A percentile compares a stretch with the other conserved stretches of the same genome.
These are phyloP conservation scores for Fagus sylvatica DNA, from an alignment of 306 rosid species.

Conservation along the genomic window DNA sequence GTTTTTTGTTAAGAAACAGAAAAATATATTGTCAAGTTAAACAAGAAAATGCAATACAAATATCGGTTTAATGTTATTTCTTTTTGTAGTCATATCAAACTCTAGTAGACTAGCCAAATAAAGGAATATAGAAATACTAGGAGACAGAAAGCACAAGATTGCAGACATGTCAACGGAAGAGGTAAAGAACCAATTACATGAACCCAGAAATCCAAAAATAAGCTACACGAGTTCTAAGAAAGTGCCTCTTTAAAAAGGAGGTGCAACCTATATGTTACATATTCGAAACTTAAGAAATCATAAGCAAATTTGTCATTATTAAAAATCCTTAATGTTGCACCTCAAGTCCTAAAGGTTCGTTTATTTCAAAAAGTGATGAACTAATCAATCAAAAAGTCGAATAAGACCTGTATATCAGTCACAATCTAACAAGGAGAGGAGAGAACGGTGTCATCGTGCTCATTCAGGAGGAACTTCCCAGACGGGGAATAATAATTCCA, in stretches of 20 bases:
- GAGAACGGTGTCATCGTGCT: not conserved
- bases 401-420: no score
- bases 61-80: not conserved
- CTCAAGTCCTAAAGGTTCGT: not conserved
- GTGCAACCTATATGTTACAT: not conserved
- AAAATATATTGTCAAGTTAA: constrained; percentile 5
- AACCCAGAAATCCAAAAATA: not conserved
- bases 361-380: not conserved
- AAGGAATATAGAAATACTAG: not conserved
- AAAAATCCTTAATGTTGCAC: not conserved
- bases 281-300: not conserved
- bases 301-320: not conserved
- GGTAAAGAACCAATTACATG: not conserved
- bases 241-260: not conserved
- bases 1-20: constrained; percentile 14
- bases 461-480: no score
- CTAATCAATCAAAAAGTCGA: no score
- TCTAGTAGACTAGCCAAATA: constrained; percentile 12
- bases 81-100: not conserved
- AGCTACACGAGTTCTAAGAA: not conserved
- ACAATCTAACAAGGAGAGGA: not conserved
- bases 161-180: not conserved
- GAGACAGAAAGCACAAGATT: not conserved
- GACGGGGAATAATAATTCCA: not conserved
- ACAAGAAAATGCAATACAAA: not conserved